Evolutionary conservation across 1,139 yeast genomes (phyloP), one percentile per base, ranked within the genome.

Genomic region (Suhomyces ambrosiae): DNA sequence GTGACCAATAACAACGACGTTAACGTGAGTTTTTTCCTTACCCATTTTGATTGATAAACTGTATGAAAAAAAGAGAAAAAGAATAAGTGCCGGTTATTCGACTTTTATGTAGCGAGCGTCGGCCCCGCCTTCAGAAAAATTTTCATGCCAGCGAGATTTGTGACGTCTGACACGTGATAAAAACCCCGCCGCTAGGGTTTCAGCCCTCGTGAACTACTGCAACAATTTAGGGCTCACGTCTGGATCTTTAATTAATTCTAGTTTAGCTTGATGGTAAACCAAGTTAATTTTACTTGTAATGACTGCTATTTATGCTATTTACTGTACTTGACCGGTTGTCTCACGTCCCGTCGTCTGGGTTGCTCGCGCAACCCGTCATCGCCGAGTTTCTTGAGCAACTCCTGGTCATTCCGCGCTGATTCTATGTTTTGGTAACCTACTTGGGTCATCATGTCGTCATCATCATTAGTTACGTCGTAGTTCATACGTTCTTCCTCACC

Each of bases 21-120:
- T 90, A 77, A 90, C 86, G 87, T 90, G 97, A 76, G 80, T 68
- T 86, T 88, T 89, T 69, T 84, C 96, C 76, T 87, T 87, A 82
- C 96, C 92, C 90, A 53, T 53, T 45, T 35, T 51, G 40, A 24
- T 41, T 32, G 35, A 36, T 36, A 14, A 23, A 27, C 25, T 41
- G 29, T 27, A 33, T 23, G 32, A 32, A 30, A 27, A 39, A 42
- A 33, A 30, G 27, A 30, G 29, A 23, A 21, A 31, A 35, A 40
- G 32, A 30, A 36, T 22, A n/a, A 32, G 32, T 21, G 37, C 29
- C 32, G 23, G 38, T 17, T 23, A 33, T 19, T 32, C 38, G 38
- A 38, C 42, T 38, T 38, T 38, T 38, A 38, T 38, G 42, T 38
- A 30, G 32, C 18, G 17, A 15, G 35, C 31, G 38, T 38, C 38